Evolutionary conservation across 2,329 filamentous ascomycete species (phyloP), one percentile per base, ranked within the genome.

Genomic region (Clarireedia sp.): DNA sequence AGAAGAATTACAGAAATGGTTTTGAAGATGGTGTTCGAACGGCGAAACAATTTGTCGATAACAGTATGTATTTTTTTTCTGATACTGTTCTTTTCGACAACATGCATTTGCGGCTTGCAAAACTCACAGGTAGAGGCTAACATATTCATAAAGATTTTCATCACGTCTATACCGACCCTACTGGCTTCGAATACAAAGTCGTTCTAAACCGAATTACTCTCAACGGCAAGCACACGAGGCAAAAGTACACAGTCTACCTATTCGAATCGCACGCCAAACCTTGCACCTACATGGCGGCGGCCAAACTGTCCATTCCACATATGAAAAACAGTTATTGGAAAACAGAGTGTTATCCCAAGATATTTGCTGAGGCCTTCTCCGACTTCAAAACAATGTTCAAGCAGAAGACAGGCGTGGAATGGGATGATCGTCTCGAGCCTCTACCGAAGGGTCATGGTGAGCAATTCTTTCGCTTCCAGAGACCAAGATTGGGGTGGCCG

Each of bases 181-280:
- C 77, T 0, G 78, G 77, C 48, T 88, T 89, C 66, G 68, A 73
- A 3, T 90, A 89, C 70, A 75, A 83, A 53, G 71, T 88, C 56
- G 74, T 75, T 0, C 71, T 94, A 14, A 76, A 76, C 2, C 79
- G 86, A 65, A 66, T 79, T 70, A 68, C 75, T 66, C 40, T 68
- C 58, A 66, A 68, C 14, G 61, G 63, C 4, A 72, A 73, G 10
- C 78, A 78, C 40, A 65, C 70, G 0, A 79, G 79, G 44, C 80
- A 89, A 64, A 80, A 78, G 36, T 84, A 81, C 41, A 72, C 74
- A 0, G 68, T 88, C 2, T 79, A 75, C 57, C 74, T 91, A 50
- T 88, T 82, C 71, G 81, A 89, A 68, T 86, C 83, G 5, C 75
- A 81, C 57, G 72, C 76, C 10, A 70, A 71, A 14, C 85, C 85